These are phyloP conservation scores for Cydonia oblonga DNA, from an alignment of 331 rosid species.

Conservation along the genomic window DNA sequence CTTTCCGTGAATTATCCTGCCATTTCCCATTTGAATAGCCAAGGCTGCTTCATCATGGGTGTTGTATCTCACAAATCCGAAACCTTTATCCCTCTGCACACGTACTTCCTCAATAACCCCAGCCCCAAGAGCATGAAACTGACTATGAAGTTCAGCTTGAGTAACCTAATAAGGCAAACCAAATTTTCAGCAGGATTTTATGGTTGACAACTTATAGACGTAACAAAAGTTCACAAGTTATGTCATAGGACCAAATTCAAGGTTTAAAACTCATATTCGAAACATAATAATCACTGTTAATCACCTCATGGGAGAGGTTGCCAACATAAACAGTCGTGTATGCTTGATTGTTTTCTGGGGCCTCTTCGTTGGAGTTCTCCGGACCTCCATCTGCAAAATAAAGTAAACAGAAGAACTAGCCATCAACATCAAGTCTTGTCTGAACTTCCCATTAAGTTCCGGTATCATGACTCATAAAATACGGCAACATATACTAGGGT, in stretches of 20 bases:
- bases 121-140: slow-evolving; percentile 67
- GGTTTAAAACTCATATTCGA: not conserved
- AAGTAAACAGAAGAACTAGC: not conserved
- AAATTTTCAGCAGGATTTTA: not conserved
- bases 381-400: slow-evolving; percentile 44
- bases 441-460: not conserved
- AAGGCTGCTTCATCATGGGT: slow-evolving; percentile 79
- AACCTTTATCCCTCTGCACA: slow-evolving; percentile 79
- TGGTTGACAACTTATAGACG: not conserved
- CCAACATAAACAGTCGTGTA: slow-evolving; percentile 85
- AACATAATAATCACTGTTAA: not conserved
- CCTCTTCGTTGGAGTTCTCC: slow-evolving; percentile 46
- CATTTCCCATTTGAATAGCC: slow-evolving; percentile 70
- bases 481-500: not conserved
- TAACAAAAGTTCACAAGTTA: no score
- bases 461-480: not conserved
- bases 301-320: slow-evolving; percentile 76
- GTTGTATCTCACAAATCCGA: slow-evolving; percentile 79
- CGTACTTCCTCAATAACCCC: slow-evolving; percentile 77
- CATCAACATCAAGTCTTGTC: not conserved
- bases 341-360: slow-evolving; percentile 62
- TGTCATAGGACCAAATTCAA: not conserved
- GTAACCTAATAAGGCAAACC: slow-evolving; percentile 39
- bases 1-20: slow-evolving; percentile 56
- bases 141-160: slow-evolving; percentile 67